These are phyloP conservation scores for Dictyostelium purpureum DNA, from an alignment of 78 protist species.

Conservation along the genomic window DNA sequence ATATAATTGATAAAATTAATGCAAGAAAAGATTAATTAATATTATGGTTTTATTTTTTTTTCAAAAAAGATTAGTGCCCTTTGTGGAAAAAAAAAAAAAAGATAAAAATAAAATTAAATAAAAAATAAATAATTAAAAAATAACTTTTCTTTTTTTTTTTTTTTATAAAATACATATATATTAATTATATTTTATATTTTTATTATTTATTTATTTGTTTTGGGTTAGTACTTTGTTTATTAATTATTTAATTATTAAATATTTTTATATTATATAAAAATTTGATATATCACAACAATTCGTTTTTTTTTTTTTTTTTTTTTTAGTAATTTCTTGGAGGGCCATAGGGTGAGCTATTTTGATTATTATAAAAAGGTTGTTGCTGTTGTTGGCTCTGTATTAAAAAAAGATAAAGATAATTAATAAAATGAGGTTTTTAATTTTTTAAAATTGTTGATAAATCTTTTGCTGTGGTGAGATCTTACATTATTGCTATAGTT, in stretches of 20 bases:
- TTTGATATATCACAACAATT: too few species aligned
- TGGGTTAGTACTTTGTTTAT: not conserved
- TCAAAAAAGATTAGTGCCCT: not conserved
- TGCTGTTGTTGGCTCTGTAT: not conserved
- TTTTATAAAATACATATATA: too few species aligned
- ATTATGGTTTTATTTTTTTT: not conserved
- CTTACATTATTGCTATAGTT: not conserved
- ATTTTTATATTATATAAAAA: not conserved
- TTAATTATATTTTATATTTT: too few species aligned
- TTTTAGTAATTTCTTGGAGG: not conserved
- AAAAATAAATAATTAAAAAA: too few species aligned
- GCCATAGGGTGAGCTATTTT: conserved; percentile 15
- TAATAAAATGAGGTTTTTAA: not conserved
- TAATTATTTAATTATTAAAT: not conserved
- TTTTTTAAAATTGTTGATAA: not conserved
- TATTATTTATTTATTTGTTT: not conserved
- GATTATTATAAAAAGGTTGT: not conserved
- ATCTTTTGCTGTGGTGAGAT: not conserved
- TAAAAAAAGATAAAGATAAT: not conserved
- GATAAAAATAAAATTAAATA: not conserved
- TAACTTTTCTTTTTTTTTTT: too few species aligned
- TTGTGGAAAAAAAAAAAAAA: not conserved
- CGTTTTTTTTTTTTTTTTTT: not conserved
- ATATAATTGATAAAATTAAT: conserved; percentile 73
- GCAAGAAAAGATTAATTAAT: conserved; percentile 28